Conservation (phyloP, 352 stramenopile species). For the Albugo laibachii region DNA sequence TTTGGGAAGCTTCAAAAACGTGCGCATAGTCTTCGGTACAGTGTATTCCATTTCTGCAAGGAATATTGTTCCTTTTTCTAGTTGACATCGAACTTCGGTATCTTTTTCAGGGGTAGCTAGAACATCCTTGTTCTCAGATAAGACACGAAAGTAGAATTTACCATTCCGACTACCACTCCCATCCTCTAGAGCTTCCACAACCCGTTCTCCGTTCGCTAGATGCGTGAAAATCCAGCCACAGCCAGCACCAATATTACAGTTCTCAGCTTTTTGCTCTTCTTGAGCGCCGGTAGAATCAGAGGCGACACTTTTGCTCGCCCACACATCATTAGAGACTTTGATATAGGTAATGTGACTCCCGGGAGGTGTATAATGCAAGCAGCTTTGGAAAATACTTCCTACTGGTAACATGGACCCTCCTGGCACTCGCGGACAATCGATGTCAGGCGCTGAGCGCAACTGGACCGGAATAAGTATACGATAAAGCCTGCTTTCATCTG, state of each 20-base stretch:
- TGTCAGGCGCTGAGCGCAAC: constrained; percentile 47
- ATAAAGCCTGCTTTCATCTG: constrained; percentile 55
- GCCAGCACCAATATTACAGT: constrained; percentile 15
- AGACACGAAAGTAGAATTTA: constrained; percentile 66
- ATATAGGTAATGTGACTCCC: constrained; percentile 62
- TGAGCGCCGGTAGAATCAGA: no score
- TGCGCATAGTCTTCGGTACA: constrained; percentile 41
- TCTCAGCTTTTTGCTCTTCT: no score
- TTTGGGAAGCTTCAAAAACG: constrained; percentile 49
- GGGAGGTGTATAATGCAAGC: constrained; percentile 53
- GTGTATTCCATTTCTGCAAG: constrained; percentile 67
- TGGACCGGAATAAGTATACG: constrained; percentile 43
- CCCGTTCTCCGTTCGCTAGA: constrained; percentile 36
- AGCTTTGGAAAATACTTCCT: constrained; percentile 61
- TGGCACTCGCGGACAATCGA: constrained; percentile 50
- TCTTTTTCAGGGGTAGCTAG: constrained; percentile 44
- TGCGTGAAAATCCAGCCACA: constrained; percentile 47
- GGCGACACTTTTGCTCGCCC: constrained; percentile 3
- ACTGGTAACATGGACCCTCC: constrained; percentile 36
- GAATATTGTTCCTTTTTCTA: constrained; percentile 53
- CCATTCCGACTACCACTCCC: constrained; percentile 60
- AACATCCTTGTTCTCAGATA: constrained; percentile 46
- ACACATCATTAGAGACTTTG: constrained; percentile 39
- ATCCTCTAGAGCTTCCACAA: constrained; percentile 47
- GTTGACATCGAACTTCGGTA: constrained; percentile 38